Evolutionary conservation across 148 eudicot genomes (phyloP).

Genomic region (Rhododendron griersonianum): DNA sequence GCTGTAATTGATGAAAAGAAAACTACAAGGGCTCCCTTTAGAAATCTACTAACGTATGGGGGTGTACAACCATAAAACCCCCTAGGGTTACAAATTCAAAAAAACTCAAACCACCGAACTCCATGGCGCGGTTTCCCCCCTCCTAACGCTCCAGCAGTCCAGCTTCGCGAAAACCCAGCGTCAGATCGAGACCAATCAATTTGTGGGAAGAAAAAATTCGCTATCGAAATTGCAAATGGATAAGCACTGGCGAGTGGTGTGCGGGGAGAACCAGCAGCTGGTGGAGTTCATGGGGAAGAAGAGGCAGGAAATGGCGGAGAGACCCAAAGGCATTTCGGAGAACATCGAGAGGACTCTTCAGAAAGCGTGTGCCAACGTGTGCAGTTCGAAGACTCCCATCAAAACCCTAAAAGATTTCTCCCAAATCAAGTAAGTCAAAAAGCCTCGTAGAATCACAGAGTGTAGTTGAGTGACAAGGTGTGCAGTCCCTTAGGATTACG

Average conservation of each 20-base stretch:
- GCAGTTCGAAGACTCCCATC: constrained; percentile 46
- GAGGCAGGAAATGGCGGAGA: constrained; percentile 44
- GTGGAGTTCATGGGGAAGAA: constrained; percentile 53
- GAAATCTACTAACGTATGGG: not conserved
- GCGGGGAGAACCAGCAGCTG: constrained; percentile 55
- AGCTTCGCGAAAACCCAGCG: not conserved
- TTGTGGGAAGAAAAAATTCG: not conserved
- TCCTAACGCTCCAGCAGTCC: not conserved
- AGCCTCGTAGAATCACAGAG: too few species aligned
- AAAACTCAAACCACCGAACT: not conserved
- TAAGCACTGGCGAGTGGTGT: constrained; percentile 22
- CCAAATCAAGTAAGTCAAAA: constrained; percentile 55
- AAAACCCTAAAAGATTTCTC: constrained; percentile 58
- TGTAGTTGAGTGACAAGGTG: not conserved
- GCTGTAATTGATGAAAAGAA: not conserved
- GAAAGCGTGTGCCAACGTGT: constrained; percentile 50
- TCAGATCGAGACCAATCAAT: not conserved
- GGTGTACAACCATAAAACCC: not conserved
- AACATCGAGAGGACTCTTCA: constrained; percentile 40
- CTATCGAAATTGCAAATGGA: constrained; percentile 24
- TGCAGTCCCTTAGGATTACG: too few species aligned
- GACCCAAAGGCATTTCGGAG: constrained; percentile 39
- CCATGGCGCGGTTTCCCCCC: not conserved
- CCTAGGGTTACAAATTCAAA: not conserved
- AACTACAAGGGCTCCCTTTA: not conserved